Base-by-base conservation (phyloP, 257 asterid species). In the Ajuga chamaepitys region DNA sequence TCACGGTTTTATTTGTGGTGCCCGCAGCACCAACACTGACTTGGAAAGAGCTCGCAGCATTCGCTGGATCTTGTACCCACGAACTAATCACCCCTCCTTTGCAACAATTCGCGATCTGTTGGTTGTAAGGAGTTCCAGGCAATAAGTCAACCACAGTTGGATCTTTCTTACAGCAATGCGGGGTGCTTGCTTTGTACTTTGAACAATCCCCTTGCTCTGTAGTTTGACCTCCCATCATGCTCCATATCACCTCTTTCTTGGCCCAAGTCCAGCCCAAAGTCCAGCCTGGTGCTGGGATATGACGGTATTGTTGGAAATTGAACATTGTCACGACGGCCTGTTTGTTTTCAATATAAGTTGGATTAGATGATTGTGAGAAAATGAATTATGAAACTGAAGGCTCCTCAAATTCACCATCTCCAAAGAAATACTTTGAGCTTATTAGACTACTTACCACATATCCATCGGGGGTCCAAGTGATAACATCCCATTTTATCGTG, bases 171-270 rank as follows among this genome's bases (percentile, higher is more conserved):
- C 95, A 84, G 71, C 87, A 87, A 71, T 85, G 88, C 22, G 92
- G 95, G 44, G 21, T 16, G 30, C 59, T 74, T 18, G 81, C 81
- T 70, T 87, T 87, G 9, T 45, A 87, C 70, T 64, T 89, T 2
- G 97, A 89, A 64, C 97, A 92, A 78, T 92, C 98, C 52, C 98
- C 98, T 75, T 92, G 98, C 46, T 92, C 97, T 0, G 95, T 87
- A 0, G 98, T 70, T 71, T 92, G 95, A 46, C 72, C 81, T 41
- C 98, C 98, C 78, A 83, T 67, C 96, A 85, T 85, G 80, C 68
- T 68, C 96, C 98, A 91, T 44, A 91, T 91, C 62, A 91, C 98
- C 81, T 91, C 95, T 59, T 91, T 86, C 70, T 88, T 85, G 1
- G 96, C 95, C 98, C 98, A 92, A 0, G 82, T 85, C 98, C 98